Conservation (phyloP, 257 asterid genomes). For the Solanum pennellii region DNA sequence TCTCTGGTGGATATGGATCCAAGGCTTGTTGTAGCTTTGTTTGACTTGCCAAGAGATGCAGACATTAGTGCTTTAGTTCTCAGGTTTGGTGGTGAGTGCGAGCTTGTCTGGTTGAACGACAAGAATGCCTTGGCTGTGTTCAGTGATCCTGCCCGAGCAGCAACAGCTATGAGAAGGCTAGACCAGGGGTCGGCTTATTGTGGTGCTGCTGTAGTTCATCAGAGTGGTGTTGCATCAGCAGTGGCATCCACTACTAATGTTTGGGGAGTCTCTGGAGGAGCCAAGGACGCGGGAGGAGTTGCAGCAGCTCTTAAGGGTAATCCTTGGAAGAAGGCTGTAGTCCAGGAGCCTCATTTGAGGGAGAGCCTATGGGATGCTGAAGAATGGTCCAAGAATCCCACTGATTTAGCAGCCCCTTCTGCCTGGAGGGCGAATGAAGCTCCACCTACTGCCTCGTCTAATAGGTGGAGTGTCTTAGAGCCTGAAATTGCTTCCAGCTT, state of each 20-base stretch:
- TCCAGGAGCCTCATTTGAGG: slow-evolving; percentile 43
- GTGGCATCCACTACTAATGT: slow-evolving; percentile 29
- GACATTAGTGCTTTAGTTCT: slow-evolving; percentile 85
- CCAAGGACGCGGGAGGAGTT: slow-evolving; percentile 29
- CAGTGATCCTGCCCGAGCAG: slow-evolving; percentile 88
- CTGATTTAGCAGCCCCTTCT: slow-evolving; percentile 21
- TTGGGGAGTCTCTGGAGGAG: slow-evolving; percentile 39
- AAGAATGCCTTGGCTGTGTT: slow-evolving; percentile 93
- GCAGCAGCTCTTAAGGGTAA: slow-evolving; percentile 33
- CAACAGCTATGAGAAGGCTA: slow-evolving; percentile 94
- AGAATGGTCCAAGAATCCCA: slow-evolving; percentile 38
- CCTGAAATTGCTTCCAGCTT: slow-evolving; percentile 34
- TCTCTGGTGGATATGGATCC: slow-evolving; percentile 94
- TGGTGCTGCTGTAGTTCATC: slow-evolving; percentile 65
- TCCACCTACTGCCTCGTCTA: slow-evolving; percentile 31
- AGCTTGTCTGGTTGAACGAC: slow-evolving; percentile 91
- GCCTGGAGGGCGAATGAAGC: slow-evolving; percentile 30
- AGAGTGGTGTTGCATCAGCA: slow-evolving; percentile 22
- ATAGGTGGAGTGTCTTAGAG: slow-evolving; percentile 67
- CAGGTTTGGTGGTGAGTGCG: slow-evolving; percentile 98
- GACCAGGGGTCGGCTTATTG: slow-evolving; percentile 91
- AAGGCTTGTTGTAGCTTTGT: slow-evolving; percentile 77
- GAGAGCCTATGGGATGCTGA: slow-evolving; percentile 64
- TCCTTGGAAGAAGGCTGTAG: slow-evolving; percentile 68
- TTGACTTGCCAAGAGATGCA: slow-evolving; percentile 89